Evolutionary conservation across 768 basidiomycete genomes (phyloP), one percentile per base, ranked within the genome.

Genomic region (Mycena rosella): DNA sequence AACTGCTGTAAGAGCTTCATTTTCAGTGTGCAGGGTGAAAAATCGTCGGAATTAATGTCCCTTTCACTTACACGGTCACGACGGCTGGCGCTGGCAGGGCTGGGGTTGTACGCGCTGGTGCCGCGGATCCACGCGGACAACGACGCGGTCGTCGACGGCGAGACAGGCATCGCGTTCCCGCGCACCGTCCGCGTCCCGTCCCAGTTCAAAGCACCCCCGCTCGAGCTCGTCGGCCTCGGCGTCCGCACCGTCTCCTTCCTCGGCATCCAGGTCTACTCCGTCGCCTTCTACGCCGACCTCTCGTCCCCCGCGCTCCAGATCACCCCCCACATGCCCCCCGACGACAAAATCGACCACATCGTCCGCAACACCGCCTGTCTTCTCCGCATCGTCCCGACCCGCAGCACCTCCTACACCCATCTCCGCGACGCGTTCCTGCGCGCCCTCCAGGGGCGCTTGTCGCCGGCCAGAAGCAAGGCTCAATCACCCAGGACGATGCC

Each of bases 211-310:
- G 78, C 88, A 8, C 88, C 92, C 11, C 79, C 85, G 2, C 87
- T 94, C 72, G 86, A 88, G 14, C 85, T 97, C 7, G 80, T 98
- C 22, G 96, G 96, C 8, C 81, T 95, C 1, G 96, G 96, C 26
- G 94, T 96, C 42, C 85, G 96, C 55, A 94, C 91, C 0, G 95
- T 98, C 32, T 95, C 95, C 17, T 96, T 98, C 79, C 83, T 97
- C 42, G 86, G 90, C 9, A 87, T 98, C 69, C 89, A 94, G 75
- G 96, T 97, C 18, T 98, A 98, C 79, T 92, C 92, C 14, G 89
- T 95, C 36, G 96, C 88, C 2, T 95, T 98, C 79, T 98, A 97
- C 77, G 92, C 94, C 8, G 95, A 97, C 76, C 79, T 95, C 48
- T 73, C 82, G n/a, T 87, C 89, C 67, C 87, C 90, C 0, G 84